These are phyloP conservation scores for Alternaria hordeiaustralica DNA, from an alignment of 2,329 filamentous ascomycete species.

Conservation along the genomic window DNA sequence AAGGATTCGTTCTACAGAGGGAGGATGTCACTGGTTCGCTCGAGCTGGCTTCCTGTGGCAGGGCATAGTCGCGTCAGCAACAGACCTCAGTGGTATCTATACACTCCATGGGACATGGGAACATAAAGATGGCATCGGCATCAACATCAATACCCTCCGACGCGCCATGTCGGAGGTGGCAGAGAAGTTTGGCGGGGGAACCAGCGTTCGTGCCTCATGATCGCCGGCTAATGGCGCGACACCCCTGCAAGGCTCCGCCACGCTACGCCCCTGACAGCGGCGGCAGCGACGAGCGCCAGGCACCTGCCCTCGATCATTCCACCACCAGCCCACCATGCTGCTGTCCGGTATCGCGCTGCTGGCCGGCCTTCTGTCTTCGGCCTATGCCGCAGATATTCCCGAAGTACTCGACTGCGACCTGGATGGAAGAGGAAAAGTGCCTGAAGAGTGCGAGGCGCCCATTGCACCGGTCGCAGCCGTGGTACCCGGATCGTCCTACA, in stretches of 20 bases:
- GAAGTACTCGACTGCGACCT: slow-evolving; percentile 24
- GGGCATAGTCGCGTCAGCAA: too few relatives aligned
- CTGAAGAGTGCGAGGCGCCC: slow-evolving; percentile 29
- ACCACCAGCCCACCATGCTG: slow-evolving; percentile 16
- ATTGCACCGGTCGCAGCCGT: slow-evolving; percentile 33
- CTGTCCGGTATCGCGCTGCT: slow-evolving; percentile 9
- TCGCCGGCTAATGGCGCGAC: neutral
- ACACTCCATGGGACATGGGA: neutral
- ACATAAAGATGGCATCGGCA: too few relatives aligned
- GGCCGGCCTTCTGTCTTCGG: slow-evolving; percentile 13
- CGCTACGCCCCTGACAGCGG: slow-evolving; percentile 22
- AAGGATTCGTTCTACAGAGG: too few relatives aligned
- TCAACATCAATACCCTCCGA: neutral
- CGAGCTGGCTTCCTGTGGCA: too few relatives aligned
- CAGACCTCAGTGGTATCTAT: neutral
- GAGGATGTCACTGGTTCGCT: too few relatives aligned
- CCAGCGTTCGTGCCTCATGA: neutral
- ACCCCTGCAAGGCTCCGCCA: neutral
- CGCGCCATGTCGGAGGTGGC: neutral
- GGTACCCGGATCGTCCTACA: slow-evolving; percentile 32
- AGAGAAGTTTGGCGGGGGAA: neutral
- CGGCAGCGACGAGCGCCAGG: slow-evolving; percentile 15
- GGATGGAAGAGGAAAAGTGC: slow-evolving; percentile 4
- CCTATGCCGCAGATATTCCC: slow-evolving; percentile 11
- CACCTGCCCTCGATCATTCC: slow-evolving; percentile 8